phyloP scores from a whole-genome alignment of 2,329 filamentous ascomycete genomes.

The Verticillium klebahnii region DNA sequence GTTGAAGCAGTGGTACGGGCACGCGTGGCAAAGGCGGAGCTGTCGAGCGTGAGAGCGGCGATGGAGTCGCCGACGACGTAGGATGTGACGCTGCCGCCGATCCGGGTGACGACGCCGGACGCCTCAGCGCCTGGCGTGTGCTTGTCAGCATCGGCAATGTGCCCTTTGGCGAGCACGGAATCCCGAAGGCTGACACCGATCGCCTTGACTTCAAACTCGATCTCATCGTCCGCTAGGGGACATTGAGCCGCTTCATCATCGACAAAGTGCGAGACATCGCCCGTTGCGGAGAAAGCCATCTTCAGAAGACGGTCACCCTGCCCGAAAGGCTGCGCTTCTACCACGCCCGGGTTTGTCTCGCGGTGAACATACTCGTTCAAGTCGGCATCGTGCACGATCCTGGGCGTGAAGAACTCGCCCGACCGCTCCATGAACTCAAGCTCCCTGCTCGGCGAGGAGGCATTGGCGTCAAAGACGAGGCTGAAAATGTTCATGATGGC shows the following conservation, averaged over 20 bases:
- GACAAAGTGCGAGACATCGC: slow-evolving; percentile 32
- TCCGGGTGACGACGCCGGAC: slow-evolving; percentile 22
- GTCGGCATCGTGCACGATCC: slow-evolving; percentile 31
- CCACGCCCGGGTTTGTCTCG: slow-evolving; percentile 21
- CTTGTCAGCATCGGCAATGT: slow-evolving; percentile 3
- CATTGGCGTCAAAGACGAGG: slow-evolving; percentile 26
- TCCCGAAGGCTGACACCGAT: slow-evolving; percentile 9
- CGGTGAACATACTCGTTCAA: slow-evolving; percentile 39
- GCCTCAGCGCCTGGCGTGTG: slow-evolving; percentile 22
- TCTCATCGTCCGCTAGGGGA: slow-evolving; percentile 9
- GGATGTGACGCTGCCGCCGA: slow-evolving; percentile 18
- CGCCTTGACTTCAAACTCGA: slow-evolving; percentile 20
- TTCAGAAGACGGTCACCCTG: slow-evolving; percentile 25
- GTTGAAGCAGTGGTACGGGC: slow-evolving; percentile 8
- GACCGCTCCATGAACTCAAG: slow-evolving; percentile 37
- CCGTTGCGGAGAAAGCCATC: slow-evolving; percentile 30
- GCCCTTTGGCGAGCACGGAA: slow-evolving; percentile 16
- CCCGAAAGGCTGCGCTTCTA: slow-evolving; percentile 32
- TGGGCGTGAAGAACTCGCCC: slow-evolving; percentile 32
- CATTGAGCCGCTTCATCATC: slow-evolving; percentile 23
- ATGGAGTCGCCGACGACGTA: slow-evolving; percentile 5
- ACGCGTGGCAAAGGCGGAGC: slow-evolving; percentile 14
- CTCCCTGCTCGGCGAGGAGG: slow-evolving; percentile 25
- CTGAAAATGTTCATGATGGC: slow-evolving; percentile 31
- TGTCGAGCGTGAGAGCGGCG: slow-evolving; percentile 10